These are phyloP conservation scores for Brassica cretica DNA, from an alignment of 345 rosid species.

Conservation along the genomic window DNA sequence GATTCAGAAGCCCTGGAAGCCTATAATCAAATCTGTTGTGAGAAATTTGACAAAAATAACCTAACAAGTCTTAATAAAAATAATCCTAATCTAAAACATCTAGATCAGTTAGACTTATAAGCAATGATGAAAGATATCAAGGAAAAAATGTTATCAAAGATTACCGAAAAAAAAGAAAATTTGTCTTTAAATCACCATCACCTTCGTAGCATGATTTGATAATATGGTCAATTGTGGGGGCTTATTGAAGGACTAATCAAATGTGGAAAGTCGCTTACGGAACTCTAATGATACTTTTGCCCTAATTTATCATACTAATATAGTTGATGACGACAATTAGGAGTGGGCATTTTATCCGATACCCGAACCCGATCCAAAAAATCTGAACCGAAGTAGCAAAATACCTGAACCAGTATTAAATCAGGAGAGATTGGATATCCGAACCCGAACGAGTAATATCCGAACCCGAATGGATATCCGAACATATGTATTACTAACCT, in stretches of 20 bases:
- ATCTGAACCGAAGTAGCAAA: too few relatives aligned
- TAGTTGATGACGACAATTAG: background rate
- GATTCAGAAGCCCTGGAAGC: background rate
- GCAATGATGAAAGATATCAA: background rate
- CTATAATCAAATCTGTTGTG: background rate
- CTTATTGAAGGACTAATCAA: constrained; percentile 18
- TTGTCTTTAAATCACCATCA: background rate
- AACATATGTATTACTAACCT: too few relatives aligned
- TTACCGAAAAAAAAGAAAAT: background rate
- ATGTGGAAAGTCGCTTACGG: constrained; percentile 8
- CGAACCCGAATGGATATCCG: too few relatives aligned
- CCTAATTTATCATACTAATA: background rate
- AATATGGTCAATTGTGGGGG: constrained; percentile 7
- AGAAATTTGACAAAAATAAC: background rate
- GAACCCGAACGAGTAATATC: too few relatives aligned
- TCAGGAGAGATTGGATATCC: too few relatives aligned
- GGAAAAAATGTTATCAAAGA: background rate
- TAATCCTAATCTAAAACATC: background rate
- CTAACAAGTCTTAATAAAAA: background rate
- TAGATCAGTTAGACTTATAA: background rate
- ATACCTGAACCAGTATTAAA: too few relatives aligned
- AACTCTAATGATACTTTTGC: background rate
- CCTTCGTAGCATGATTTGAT: background rate
- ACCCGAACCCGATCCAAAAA: too few relatives aligned
- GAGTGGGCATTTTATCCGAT: too few relatives aligned